A percentile compares a stretch with the other conserved stretches of the same genome.
These are phyloP conservation scores for Dispira simplex DNA, from an alignment of 192 early-diverging fungal genomes.

Conservation along the genomic window DNA sequence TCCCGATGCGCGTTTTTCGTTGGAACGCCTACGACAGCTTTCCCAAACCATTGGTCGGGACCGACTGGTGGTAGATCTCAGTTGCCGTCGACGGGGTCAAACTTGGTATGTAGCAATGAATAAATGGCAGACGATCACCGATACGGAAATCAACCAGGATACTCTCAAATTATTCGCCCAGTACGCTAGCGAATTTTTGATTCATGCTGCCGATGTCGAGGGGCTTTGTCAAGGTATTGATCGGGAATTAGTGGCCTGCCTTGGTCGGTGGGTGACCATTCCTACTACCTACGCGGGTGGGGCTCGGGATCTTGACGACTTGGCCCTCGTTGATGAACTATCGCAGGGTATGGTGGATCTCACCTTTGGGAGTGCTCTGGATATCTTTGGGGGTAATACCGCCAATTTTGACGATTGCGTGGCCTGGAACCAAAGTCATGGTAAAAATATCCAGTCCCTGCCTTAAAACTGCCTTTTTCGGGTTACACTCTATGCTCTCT, in stretches of 20 bases:
- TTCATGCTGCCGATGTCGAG: constrained; percentile 97
- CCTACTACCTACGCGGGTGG: constrained; percentile 96
- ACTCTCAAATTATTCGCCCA: constrained; percentile 36
- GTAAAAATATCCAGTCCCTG: too few species aligned
- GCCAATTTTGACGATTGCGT: constrained; percentile 72
- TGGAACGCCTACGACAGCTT: constrained; percentile 40
- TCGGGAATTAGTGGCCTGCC: constrained; percentile 52
- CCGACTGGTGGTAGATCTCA: constrained; percentile 66
- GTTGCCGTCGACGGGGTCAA: constrained; percentile 50
- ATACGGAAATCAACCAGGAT: constrained; percentile 65
- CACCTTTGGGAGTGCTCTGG: constrained; percentile 90
- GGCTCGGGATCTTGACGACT: constrained; percentile 37
- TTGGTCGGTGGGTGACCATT: constrained; percentile 75
- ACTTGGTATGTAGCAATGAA: constrained; percentile 96
- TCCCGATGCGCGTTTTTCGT: constrained; percentile 52
- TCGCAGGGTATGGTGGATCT: constrained; percentile 79
- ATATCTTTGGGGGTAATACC: constrained; percentile 86
- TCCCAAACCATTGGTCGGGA: constrained; percentile 45
- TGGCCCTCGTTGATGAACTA: constrained; percentile 60
- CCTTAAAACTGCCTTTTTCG: too few species aligned
- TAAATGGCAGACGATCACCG: constrained; percentile 93
- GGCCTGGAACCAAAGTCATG: constrained; percentile 39
- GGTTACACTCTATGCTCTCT: too few species aligned
- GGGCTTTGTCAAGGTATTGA: constrained; percentile 93
- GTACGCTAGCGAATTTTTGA: constrained; percentile 78